Percentiles rank a stretch among this genome's conserved stretches.
Evolutionary conservation across 768 basidiomycete species (phyloP).

Genomic region (Calocybe cyanea): DNA sequence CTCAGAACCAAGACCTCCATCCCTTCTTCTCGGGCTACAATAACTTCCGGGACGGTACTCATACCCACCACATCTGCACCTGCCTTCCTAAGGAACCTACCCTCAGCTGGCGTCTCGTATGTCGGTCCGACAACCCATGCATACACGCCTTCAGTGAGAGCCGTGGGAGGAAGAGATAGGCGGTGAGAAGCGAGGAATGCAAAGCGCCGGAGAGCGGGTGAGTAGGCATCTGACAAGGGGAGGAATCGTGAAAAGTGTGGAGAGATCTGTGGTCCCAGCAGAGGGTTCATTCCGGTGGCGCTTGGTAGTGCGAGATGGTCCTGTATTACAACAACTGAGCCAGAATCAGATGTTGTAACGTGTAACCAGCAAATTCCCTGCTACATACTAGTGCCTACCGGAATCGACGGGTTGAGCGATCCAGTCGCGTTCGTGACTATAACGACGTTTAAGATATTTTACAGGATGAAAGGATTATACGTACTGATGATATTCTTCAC

Average conservation of each 20-base stretch:
- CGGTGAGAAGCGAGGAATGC: conserved; percentile 69
- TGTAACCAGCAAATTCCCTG: neutral
- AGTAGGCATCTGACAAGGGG: conserved; percentile 83
- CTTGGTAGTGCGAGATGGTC: conserved; percentile 85
- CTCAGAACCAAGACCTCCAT: conserved; percentile 76
- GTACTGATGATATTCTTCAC: conserved; percentile 71
- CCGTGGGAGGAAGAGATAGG: conserved; percentile 47
- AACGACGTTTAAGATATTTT: neutral
- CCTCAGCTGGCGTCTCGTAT: conserved; percentile 88
- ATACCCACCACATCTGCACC: conserved; percentile 93
- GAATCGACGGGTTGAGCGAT: conserved; percentile 65
- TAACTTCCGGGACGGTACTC: conserved; percentile 89
- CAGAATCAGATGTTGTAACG: conserved; percentile 9
- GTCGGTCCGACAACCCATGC: conserved; percentile 91
- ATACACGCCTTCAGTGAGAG: conserved; percentile 78
- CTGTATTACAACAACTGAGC: conserved; percentile 72
- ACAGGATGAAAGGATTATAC: conserved; percentile 19
- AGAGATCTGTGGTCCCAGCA: conserved; percentile 67
- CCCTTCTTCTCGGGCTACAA: conserved; percentile 73
- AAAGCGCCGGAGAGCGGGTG: conserved; percentile 61
- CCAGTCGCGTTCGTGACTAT: conserved; percentile 89
- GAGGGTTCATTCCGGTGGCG: conserved; percentile 71
- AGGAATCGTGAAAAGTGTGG: conserved; percentile 69
- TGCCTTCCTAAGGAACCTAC: conserved; percentile 63
- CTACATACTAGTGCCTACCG: conserved; percentile 75